phyloP scores from a whole-genome alignment of 257 asterid genomes.

The Anisodus acutangulus region DNA sequence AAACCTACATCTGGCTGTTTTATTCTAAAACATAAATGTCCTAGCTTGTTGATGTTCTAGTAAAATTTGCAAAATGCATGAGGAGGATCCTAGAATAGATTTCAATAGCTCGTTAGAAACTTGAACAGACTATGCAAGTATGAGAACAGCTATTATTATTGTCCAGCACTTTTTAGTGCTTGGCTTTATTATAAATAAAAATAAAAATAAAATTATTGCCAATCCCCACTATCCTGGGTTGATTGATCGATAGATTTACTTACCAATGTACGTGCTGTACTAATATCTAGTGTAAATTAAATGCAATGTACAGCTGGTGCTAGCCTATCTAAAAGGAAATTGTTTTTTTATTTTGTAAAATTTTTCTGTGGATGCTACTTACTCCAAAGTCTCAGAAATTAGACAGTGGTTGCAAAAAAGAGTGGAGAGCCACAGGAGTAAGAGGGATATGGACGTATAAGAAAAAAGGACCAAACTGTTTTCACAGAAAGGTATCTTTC shows the following conservation, averaged over 20 bases:
- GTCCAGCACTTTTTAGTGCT: not conserved
- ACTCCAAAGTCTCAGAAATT: not conserved
- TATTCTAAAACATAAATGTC: not conserved
- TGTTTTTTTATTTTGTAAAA: not conserved
- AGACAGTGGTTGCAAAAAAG: not conserved
- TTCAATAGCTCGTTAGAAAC: not conserved
- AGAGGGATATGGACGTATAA: not conserved
- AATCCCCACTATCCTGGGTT: not conserved
- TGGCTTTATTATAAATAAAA: not conserved
- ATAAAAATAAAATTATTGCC: not conserved
- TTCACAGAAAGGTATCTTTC: not conserved
- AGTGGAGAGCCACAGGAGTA: constrained; percentile 16
- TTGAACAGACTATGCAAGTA: not conserved
- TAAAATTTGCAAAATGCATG: not conserved
- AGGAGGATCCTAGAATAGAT: not conserved
- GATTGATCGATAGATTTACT: not conserved
- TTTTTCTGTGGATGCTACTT: not conserved
- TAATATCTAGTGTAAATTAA: not conserved
- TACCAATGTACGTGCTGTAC: not conserved
- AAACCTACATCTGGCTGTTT: not conserved
- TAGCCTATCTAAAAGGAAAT: not conserved
- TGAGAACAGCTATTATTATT: not conserved
- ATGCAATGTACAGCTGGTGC: not conserved
- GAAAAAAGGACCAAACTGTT: constrained; percentile 15
- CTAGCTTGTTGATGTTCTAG: not conserved